These are phyloP conservation scores for Emergomyces africanus DNA, from an alignment of 2,329 filamentous ascomycete genomes.

Conservation along the genomic window DNA sequence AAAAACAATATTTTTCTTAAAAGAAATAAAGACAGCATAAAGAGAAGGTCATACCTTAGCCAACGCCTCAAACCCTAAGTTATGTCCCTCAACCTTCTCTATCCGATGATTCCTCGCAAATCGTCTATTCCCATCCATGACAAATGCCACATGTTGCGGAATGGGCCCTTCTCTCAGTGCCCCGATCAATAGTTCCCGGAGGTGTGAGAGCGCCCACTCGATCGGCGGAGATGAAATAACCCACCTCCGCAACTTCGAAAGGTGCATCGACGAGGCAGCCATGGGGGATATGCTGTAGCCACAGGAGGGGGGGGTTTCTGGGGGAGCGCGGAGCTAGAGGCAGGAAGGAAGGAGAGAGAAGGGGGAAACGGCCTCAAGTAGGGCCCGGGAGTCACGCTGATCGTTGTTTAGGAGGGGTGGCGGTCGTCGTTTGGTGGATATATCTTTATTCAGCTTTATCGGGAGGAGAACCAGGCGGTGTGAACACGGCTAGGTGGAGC, in stretches of 20 bases:
- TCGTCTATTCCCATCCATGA: slow-evolving; percentile 96
- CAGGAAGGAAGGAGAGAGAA: neutral
- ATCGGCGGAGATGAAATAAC: slow-evolving; percentile 77
- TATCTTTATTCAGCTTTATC: too few species aligned
- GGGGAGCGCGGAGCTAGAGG: neutral
- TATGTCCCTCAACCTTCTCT: slow-evolving; percentile 92
- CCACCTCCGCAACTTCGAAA: slow-evolving; percentile 57
- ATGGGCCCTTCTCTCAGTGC: slow-evolving; percentile 82
- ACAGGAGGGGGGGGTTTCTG: neutral
- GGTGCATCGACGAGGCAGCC: slow-evolving; percentile 40
- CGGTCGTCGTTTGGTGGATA: too few species aligned
- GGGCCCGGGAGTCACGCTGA: too few species aligned
- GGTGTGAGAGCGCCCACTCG: slow-evolving; percentile 70
- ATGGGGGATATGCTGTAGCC: slow-evolving; percentile 12
- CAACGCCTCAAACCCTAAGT: slow-evolving; percentile 87
- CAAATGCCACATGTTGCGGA: slow-evolving; percentile 93
- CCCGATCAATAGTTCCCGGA: slow-evolving; percentile 77
- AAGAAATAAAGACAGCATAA: neutral
- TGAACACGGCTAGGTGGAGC: too few species aligned
- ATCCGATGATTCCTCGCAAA: slow-evolving; percentile 85
- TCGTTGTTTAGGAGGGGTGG: too few species aligned
- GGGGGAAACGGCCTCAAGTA: neutral
- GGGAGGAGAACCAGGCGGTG: too few species aligned
- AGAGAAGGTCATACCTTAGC: slow-evolving; percentile 52
- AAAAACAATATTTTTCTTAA: too few species aligned